Conservation (phyloP, 2,329 filamentous ascomycete genomes). For the Botrytis tulipae region DNA sequence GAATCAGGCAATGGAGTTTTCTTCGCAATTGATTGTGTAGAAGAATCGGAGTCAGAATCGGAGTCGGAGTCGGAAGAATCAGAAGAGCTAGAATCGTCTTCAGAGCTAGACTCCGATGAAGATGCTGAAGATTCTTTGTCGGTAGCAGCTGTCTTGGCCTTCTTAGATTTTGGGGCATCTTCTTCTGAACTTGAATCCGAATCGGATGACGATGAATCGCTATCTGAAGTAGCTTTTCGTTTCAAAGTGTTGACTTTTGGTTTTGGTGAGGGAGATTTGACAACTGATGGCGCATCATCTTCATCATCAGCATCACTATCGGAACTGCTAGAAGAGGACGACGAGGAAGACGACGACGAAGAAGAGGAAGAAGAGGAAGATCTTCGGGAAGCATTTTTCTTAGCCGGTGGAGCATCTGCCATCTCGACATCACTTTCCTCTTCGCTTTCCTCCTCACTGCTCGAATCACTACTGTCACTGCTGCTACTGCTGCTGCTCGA, state of each 20-base stretch:
- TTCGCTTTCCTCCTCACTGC: conserved; percentile 35
- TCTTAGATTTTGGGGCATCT: conserved; percentile 22
- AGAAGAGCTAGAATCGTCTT: conserved; percentile 40
- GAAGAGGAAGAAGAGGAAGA: conserved; percentile 41
- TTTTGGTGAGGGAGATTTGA: conserved; percentile 34
- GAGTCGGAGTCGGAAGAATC: conserved; percentile 34
- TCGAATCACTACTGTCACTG: conserved; percentile 39
- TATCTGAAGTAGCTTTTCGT: conserved; percentile 49
- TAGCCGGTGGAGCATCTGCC: conserved; percentile 36
- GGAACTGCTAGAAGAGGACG: conserved; percentile 44
- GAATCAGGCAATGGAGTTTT: conserved; percentile 36
- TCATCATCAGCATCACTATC: conserved; percentile 53
- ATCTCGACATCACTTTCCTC: conserved; percentile 41
- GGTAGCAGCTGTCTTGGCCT: conserved; percentile 17
- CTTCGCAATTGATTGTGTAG: conserved; percentile 33
- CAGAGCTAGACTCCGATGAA: conserved; percentile 35
- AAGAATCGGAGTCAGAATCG: conserved; percentile 33
- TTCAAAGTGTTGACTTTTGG: conserved; percentile 49
- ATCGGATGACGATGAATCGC: conserved; percentile 29
- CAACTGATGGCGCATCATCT: conserved; percentile 39
- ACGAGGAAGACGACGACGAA: conserved; percentile 35
- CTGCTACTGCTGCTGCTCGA: conserved; percentile 32
- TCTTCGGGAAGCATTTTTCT: conserved; percentile 36
- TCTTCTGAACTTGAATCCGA: conserved; percentile 39
- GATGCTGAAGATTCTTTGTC: conserved; percentile 22